A percentile compares a stretch with the other conserved stretches of the same genome.
phyloP scores from a whole-genome alignment of 2,329 filamentous ascomycete species.

The Geoglossum cookeanum region DNA sequence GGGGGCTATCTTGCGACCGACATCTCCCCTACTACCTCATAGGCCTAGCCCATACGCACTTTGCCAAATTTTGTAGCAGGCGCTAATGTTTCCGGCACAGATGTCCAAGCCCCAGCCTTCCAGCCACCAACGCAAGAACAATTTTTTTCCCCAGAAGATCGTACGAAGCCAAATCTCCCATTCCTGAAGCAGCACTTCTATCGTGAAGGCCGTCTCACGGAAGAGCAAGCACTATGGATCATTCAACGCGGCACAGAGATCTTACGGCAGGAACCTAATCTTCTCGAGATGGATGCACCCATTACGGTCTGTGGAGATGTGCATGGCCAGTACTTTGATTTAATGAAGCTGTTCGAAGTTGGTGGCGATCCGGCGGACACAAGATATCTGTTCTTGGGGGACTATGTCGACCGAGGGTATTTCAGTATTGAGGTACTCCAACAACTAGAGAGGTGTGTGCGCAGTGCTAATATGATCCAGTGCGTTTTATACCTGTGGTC shows the following conservation, averaged over 20 bases:
- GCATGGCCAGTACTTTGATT: constrained; percentile 95
- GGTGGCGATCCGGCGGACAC: constrained; percentile 94
- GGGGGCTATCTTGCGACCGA: neutral
- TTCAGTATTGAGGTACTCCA: constrained; percentile 73
- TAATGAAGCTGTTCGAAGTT: constrained; percentile 99
- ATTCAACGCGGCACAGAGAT: constrained; percentile 75
- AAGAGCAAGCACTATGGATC: constrained; percentile 95
- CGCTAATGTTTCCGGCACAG: constrained; percentile 27
- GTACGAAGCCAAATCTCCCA: constrained; percentile 71
- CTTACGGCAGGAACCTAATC: constrained; percentile 75
- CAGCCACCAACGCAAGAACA: constrained; percentile 81
- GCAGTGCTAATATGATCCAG: constrained; percentile 20
- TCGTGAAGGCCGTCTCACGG: constrained; percentile 85
- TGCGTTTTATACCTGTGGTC: constrained; percentile 96
- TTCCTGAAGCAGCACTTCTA: constrained; percentile 99
- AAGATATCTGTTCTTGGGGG: constrained; percentile 86
- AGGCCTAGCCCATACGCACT: neutral
- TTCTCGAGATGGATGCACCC: constrained; percentile 97
- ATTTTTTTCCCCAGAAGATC: constrained; percentile 77
- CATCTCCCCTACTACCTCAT: neutral
- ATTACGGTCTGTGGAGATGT: constrained; percentile 98
- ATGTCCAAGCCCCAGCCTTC: constrained; percentile 94
- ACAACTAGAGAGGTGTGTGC: neutral
- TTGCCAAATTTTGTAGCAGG: neutral
- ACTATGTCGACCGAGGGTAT: constrained; percentile 96